Base-by-base conservation (phyloP, 1,284 basidiomycete species). In the Cryptococcus sp. region DNA sequence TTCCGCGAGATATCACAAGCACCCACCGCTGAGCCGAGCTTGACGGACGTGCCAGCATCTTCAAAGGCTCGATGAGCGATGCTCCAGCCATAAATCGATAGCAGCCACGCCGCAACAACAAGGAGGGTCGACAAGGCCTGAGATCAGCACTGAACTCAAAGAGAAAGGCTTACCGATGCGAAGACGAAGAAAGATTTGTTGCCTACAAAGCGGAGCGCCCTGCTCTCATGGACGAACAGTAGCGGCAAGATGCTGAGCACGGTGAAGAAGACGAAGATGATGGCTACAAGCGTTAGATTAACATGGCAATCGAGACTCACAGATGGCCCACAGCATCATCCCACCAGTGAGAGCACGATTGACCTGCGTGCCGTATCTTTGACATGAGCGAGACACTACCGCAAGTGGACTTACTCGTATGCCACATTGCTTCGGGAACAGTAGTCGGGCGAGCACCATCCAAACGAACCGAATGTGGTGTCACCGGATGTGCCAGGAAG, bases 1-100 rank as follows among this genome's bases (percentile, higher is more conserved):
- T n/a, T 11, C 38, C 2, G 41, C 41, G 5, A 22, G 15, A 7
- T 19, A 2, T 19, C 13, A 25, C 34, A 29, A 5, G 19, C 16
- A 69, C 70, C 57, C 41, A 67, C 66, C 17, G 70, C 74, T 22
- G 64, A 67, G 54, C 76, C 76, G 3, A 75, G 58, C 4, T 61
- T 34, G 4, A 65, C 65, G 11, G 65, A 57, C 8, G 54, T 50
- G 17, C 50, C 64, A 4, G 58, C 52, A 3, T 67, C 40, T 23
- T 64, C 65, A 44, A 74, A 76, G 0, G 66, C 62, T 15, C 74
- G 64, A 49, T 67, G 57, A 6, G 71, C 74, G 39, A 75, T 69
- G 45, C 66, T 72, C 76, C 76, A 78, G 1, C 76, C 76, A 43
- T 69, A 68, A n/a, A 78, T 70, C 23, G 67, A 68, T n/a, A 74